Evolutionary conservation across 2,329 filamentous ascomycete genomes (phyloP).

Genomic region (Escovopsis sp.): DNA sequence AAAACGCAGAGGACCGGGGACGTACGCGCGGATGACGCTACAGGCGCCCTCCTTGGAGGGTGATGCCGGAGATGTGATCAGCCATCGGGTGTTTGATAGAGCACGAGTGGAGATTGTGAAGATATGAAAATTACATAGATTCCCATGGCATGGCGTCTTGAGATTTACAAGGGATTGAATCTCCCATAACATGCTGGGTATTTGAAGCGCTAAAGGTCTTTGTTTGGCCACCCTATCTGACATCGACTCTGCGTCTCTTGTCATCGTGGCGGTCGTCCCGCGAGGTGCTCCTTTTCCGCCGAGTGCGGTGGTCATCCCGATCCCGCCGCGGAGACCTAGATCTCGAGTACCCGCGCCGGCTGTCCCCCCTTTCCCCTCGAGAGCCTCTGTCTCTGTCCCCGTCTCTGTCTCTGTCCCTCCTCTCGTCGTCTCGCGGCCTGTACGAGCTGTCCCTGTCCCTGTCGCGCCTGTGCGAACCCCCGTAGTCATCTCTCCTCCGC

Average conservation of each 20-base stretch:
- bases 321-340: constrained; percentile 39
- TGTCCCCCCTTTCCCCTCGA: constrained; percentile 1
- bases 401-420: background rate
- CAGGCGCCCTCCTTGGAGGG: constrained; percentile 48
- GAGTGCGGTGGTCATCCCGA: constrained; percentile 29
- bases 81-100: constrained; percentile 67
- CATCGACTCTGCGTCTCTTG: constrained; percentile 44
- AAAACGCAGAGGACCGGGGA: constrained; percentile 72
- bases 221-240: background rate
- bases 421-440: no score
- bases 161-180: no score
- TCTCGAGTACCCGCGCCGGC: constrained; percentile 23
- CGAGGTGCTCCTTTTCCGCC: constrained; percentile 44
- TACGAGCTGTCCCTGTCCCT: constrained; percentile 2
- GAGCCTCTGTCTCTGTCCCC: constrained; percentile 1
- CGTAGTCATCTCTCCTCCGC: constrained; percentile 16
- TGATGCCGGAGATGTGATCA: constrained; percentile 43
- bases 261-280: constrained; percentile 42
- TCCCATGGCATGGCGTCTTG: no score
- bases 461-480: constrained; percentile 14
- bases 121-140: constrained; percentile 34
- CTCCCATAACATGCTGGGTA: no score
- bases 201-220: background rate
- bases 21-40: constrained; percentile 67
- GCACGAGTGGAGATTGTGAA: constrained; percentile 75